Evolutionary conservation across 805 yeast species (phyloP), one percentile per base, ranked within the genome.

Genomic region (Komagataella pastoris): DNA sequence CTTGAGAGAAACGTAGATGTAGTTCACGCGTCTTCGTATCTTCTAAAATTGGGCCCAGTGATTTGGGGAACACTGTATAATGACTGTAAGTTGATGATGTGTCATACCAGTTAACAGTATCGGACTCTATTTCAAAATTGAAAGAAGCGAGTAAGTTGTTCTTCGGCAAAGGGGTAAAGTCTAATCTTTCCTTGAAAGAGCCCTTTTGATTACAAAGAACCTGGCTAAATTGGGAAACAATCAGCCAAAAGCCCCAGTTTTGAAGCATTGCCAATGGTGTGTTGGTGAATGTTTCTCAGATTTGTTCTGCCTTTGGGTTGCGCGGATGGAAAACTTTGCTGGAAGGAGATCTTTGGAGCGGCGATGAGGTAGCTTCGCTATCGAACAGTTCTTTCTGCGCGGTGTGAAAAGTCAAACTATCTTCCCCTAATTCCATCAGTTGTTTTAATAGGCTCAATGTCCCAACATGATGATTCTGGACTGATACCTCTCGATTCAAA

Each of bases 1-100:
- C 99, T 65, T 88, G 95, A 1, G 95, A 78, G 62, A 93, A 93
- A 51, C 97, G 70, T 54, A 93, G 68, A 63, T 88, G 96, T 47
- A 93, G 70, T 59, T 87, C 90, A 51, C 85, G 73, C 0, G 95
- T 76, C 53, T 76, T 72, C 2, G 95, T 77, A 10, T 74, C 66
- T 46, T 77, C 79, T 12, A 93, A 61, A 2, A 91, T 74, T 24
- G 95, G 93, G 3, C 88, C 91, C 7, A 93, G 68, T 1, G 88
- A 72, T 54, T 85, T 78, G 0, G 99, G 97, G 59, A 93, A 90
- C 17, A 77, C 75, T 3, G 77, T 77, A 61, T 81, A 83, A 59
- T 83, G 87, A 6, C 66, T 62, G 50, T 60, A 65, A 17, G 44
- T 49, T 2, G 59, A 55, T 3, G 56, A 57, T 48, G 30, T 51